Evolutionary conservation across 306 rosid species (phyloP).

Genomic region (Benincasa hispida): DNA sequence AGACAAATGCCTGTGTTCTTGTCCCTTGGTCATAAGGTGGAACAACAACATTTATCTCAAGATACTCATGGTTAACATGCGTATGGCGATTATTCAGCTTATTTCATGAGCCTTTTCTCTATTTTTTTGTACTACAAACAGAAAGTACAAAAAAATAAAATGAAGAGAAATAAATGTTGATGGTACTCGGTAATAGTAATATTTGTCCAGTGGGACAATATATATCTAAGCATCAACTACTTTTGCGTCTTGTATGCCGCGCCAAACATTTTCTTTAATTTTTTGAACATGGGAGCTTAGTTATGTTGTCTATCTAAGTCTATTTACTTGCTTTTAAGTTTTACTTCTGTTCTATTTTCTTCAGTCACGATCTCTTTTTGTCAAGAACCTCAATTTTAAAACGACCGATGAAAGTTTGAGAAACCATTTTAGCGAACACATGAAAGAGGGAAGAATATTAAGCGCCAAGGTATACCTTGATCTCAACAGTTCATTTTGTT

Average conservation of each 20-base stretch:
- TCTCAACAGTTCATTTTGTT: not conserved
- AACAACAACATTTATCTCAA: not conserved
- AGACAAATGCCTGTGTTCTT: not conserved
- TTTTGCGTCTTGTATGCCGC: not conserved
- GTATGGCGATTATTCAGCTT: not conserved
- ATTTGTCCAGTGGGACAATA: not conserved
- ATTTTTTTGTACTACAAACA: too few species aligned
- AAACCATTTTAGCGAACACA: conserved; percentile 48
- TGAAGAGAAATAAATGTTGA: too few species aligned
- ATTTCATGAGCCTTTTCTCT: not conserved
- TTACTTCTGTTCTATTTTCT: conserved; percentile 16
- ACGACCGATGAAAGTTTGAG: conserved; percentile 59
- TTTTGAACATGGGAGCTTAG: not conserved
- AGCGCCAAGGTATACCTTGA: conserved; percentile 55
- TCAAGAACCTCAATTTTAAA: conserved; percentile 89
- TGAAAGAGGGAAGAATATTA: conserved; percentile 56
- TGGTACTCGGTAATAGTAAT: not conserved
- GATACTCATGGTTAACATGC: not conserved
- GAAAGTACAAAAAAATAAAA: too few species aligned
- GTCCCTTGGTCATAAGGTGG: not conserved
- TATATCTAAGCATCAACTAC: not conserved
- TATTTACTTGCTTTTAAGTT: not conserved
- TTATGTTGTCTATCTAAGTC: not conserved
- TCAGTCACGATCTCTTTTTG: conserved; percentile 77
- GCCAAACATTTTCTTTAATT: not conserved